Evolutionary conservation across 352 stramenopile species (phyloP).

Genomic region (Globisporangium splendens): DNA sequence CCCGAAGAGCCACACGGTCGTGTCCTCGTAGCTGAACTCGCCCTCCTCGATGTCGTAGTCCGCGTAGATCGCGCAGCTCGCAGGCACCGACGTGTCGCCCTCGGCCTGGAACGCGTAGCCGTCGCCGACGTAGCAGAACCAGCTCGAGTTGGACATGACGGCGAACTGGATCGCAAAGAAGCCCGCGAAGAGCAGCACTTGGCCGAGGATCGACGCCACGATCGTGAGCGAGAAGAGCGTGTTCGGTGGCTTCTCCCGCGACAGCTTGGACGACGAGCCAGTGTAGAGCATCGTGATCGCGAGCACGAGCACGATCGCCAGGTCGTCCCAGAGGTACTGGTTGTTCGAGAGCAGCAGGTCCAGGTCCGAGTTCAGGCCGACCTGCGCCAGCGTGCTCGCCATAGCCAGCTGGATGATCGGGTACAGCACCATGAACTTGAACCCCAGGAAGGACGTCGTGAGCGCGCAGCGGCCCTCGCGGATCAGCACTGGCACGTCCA

Average conservation of each 20-base stretch:
- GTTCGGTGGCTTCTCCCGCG: conserved; percentile 40
- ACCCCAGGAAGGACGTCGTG: conserved; percentile 84
- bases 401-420: conserved; percentile 83
- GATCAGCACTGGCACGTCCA: conserved; percentile 80
- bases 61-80: conserved; percentile 49
- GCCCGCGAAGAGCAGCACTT: conserved; percentile 48
- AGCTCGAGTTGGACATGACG: conserved; percentile 29
- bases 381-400: conserved; percentile 54
- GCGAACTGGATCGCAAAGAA: conserved; percentile 41
- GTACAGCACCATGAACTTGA: conserved; percentile 93
- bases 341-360: conserved; percentile 46
- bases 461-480: conserved; percentile 88
- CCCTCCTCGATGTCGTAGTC: conserved; percentile 46
- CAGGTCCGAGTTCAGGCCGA: conserved; percentile 40
- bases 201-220: conserved; percentile 49
- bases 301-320: conserved; percentile 65
- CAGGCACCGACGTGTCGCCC: conserved; percentile 17
- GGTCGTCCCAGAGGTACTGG: conserved; percentile 78
- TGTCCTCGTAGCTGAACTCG: conserved; percentile 58
- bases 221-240: conserved; percentile 66
- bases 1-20: conserved; percentile 72
- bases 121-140: conserved; percentile 59
- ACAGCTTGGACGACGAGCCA: conserved; percentile 63
- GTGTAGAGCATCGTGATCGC: conserved; percentile 66
- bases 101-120: conserved; percentile 57